These are phyloP conservation scores for Jamesozyma gamospora DNA, from an alignment of 805 yeast genomes.

Conservation along the genomic window DNA sequence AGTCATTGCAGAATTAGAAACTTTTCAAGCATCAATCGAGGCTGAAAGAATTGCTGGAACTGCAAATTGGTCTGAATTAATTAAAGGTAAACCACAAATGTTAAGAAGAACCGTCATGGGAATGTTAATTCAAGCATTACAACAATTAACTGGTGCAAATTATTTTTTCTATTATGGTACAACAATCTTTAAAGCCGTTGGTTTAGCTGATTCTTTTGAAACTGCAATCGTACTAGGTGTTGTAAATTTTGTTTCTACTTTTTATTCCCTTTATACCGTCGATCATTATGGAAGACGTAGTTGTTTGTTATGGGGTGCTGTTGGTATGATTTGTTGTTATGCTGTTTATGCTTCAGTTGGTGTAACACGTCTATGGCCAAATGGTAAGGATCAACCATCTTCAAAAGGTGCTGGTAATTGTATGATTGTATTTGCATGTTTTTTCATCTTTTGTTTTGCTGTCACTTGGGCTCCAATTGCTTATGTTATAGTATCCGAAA, in stretches of 20 bases:
- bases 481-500: conserved; percentile 58
- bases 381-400: conserved; percentile 27
- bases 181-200: conserved; percentile 52
- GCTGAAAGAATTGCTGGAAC: conserved; percentile 51
- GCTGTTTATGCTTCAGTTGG: conserved; percentile 53
- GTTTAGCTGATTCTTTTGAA: conserved; percentile 48
- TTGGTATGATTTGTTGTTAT: conserved; percentile 40
- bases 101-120: conserved; percentile 41
- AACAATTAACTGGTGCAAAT: conserved; percentile 62
- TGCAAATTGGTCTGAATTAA: conserved; percentile 56
- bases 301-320: conserved; percentile 39
- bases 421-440: conserved; percentile 64
- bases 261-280: conserved; percentile 41
- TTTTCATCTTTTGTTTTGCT: conserved; percentile 67
- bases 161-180: conserved; percentile 64
- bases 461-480: conserved; percentile 72
- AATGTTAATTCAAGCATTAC: conserved; percentile 50
- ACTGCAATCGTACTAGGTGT: conserved; percentile 53
- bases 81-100: conserved; percentile 60
- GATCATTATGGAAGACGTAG: conserved; percentile 49
- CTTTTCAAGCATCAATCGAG: conserved; percentile 51
- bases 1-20: conserved; percentile 47
- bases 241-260: conserved; percentile 52
- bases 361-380: conserved; percentile 37
- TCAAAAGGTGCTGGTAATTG: conserved; percentile 54